phyloP scores from a whole-genome alignment of 768 basidiomycete genomes.

The Saitozyma podzolica region DNA sequence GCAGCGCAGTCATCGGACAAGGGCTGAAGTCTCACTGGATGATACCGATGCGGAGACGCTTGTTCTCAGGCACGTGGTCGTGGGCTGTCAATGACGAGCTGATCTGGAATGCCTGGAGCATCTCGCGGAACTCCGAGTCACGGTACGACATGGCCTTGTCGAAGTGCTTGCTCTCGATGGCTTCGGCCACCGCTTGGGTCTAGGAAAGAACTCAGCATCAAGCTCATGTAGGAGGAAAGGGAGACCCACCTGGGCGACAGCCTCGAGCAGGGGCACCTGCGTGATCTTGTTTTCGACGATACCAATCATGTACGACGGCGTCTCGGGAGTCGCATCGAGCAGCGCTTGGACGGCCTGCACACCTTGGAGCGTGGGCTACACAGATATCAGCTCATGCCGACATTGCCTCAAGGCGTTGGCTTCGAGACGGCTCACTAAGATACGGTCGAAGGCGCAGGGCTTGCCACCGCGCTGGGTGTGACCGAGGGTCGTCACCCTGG shows the following conservation, averaged over 20 bases:
- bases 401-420: not conserved
- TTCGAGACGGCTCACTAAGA: constrained; percentile 63
- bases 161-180: constrained; percentile 81
- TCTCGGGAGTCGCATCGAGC: constrained; percentile 78
- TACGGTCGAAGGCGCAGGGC: constrained; percentile 89
- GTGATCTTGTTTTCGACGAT: constrained; percentile 93
- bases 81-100: constrained; percentile 66
- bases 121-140: constrained; percentile 88
- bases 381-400: constrained; percentile 3
- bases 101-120: constrained; percentile 77
- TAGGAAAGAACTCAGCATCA: constrained; percentile 45
- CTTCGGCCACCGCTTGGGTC: constrained; percentile 82
- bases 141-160: constrained; percentile 80
- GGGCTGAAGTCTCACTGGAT: constrained; percentile 48
- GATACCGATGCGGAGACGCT: constrained; percentile 55
- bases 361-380: constrained; percentile 91
- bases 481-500: constrained; percentile 92
- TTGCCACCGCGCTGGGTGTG: constrained; percentile 94
- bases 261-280: constrained; percentile 85
- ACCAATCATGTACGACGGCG: constrained; percentile 97
- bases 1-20: not conserved
- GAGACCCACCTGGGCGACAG: constrained; percentile 74
- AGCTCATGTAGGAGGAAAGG: not conserved
- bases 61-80: constrained; percentile 59
- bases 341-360: constrained; percentile 88